Conservation (phyloP, 805 yeast genomes). For the Candida qinlingensis region DNA sequence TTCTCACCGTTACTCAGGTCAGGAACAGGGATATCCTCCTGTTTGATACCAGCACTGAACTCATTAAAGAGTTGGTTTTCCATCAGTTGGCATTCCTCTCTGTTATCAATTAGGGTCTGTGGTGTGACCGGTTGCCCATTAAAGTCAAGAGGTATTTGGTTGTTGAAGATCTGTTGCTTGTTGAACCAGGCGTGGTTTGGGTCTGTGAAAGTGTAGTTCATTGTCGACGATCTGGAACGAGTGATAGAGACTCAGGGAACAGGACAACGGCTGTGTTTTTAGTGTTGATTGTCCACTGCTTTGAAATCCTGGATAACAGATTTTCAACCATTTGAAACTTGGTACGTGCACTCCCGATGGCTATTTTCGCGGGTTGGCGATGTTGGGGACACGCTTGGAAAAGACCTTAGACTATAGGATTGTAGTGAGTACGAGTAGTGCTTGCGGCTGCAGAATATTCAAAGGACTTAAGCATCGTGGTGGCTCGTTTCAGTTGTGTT, state of each 20-base stretch:
- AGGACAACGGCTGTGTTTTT: not conserved
- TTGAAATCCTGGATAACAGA: not conserved
- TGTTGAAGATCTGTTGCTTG: conserved; percentile 4
- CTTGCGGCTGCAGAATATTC: too few species aligned
- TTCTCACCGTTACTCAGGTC: not conserved
- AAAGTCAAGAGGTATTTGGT: conserved; percentile 7
- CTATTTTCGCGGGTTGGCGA: too few species aligned
- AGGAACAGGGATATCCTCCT: not conserved
- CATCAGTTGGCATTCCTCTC: conserved; percentile 19
- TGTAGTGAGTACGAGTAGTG: too few species aligned
- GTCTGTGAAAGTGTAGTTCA: conserved; percentile 3
- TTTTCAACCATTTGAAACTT: too few species aligned
- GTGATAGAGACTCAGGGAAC: too few species aligned
- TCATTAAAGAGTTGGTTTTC: conserved; percentile 11
- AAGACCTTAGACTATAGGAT: too few species aligned
- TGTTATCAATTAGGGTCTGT: conserved; percentile 9
- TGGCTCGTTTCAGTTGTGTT: too few species aligned
- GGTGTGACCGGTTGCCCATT: conserved; percentile 1
- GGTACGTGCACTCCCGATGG: too few species aligned
- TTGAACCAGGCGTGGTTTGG: conserved; percentile 2
- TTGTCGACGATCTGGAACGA: not conserved
- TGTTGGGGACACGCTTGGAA: too few species aligned
- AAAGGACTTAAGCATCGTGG: too few species aligned
- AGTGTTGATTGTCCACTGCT: not conserved
- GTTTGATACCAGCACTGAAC: conserved; percentile 7